A percentile compares a stretch with the other conserved stretches of the same genome.
These are phyloP conservation scores for Calcarisporium arbuscula DNA, from an alignment of 2,329 filamentous ascomycete genomes.

Conservation along the genomic window DNA sequence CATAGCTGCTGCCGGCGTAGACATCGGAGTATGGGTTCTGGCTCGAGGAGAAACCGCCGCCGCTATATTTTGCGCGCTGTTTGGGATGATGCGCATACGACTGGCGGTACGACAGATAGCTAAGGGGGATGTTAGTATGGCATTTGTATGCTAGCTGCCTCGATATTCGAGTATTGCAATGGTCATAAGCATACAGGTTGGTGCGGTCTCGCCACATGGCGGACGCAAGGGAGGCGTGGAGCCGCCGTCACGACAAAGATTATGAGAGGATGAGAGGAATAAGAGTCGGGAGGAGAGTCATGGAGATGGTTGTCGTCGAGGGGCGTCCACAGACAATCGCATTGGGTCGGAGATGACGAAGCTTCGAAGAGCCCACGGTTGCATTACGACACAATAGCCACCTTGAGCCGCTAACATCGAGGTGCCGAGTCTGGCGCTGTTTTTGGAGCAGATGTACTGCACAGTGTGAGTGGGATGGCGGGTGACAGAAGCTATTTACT, in stretches of 20 bases:
- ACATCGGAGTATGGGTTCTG: constrained; percentile 53
- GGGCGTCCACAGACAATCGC: too few species aligned
- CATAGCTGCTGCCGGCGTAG: constrained; percentile 37
- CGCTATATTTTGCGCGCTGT: constrained; percentile 69
- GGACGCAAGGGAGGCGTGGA: constrained; percentile 37
- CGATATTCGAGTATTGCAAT: too few species aligned
- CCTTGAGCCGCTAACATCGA: too few species aligned
- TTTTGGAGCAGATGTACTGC: too few species aligned
- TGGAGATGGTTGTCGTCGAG: too few species aligned
- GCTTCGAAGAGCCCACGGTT: too few species aligned
- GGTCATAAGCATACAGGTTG: constrained; percentile 66
- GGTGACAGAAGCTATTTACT: too few species aligned
- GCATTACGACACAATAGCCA: too few species aligned
- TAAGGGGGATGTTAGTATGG: constrained; percentile 30
- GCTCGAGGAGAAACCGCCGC: constrained; percentile 36
- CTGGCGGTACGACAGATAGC: constrained; percentile 98
- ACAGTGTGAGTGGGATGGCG: too few species aligned
- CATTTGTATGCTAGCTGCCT: too few species aligned
- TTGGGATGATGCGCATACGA: constrained; percentile 93
- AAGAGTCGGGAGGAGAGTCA: constrained; percentile 11
- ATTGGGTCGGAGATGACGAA: too few species aligned
- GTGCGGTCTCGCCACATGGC: constrained; percentile 99
- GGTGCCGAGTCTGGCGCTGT: too few species aligned
- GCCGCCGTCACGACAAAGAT: constrained; percentile 18
- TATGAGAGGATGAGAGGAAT: constrained; percentile 4